Conservation (phyloP, 371 early-diverging fungal genomes). For the Rhizopus arrhizus region DNA sequence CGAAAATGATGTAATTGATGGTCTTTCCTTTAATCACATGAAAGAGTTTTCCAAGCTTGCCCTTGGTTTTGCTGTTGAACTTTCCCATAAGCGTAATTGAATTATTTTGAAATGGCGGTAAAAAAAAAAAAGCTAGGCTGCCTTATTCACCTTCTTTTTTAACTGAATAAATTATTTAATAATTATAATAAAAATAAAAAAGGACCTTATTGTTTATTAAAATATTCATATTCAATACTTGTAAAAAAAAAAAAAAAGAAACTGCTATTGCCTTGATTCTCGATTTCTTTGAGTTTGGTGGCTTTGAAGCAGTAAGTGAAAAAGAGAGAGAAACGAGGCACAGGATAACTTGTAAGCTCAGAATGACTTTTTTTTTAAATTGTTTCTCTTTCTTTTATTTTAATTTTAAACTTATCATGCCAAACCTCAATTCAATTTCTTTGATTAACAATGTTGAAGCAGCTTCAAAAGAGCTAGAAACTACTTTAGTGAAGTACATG, state of each 20-base stretch:
- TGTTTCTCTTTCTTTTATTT: background rate
- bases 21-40: conserved; percentile 85
- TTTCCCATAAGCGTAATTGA: conserved; percentile 51
- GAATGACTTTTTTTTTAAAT: background rate
- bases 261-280: background rate
- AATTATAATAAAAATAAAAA: background rate
- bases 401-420: background rate
- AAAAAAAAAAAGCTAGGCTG: background rate
- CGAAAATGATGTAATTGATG: conserved; percentile 34
- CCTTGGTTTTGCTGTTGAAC: conserved; percentile 84
- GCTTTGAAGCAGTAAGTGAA: too few relatives aligned
- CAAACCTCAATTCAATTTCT: background rate
- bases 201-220: too few relatives aligned
- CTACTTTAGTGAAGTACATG: background rate
- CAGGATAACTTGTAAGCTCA: too few relatives aligned
- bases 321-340: too few relatives aligned
- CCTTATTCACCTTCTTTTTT: background rate
- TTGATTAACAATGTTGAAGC: background rate
- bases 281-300: too few relatives aligned
- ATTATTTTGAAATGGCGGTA: conserved; percentile 2
- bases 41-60: conserved; percentile 81
- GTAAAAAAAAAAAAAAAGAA: background rate
- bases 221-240: background rate
- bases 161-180: background rate
- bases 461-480: background rate